Evolutionary conservation across 2,329 filamentous ascomycete genomes (phyloP), one percentile per base, ranked within the genome.

Genomic region (Calonectria pseudoturangicola): DNA sequence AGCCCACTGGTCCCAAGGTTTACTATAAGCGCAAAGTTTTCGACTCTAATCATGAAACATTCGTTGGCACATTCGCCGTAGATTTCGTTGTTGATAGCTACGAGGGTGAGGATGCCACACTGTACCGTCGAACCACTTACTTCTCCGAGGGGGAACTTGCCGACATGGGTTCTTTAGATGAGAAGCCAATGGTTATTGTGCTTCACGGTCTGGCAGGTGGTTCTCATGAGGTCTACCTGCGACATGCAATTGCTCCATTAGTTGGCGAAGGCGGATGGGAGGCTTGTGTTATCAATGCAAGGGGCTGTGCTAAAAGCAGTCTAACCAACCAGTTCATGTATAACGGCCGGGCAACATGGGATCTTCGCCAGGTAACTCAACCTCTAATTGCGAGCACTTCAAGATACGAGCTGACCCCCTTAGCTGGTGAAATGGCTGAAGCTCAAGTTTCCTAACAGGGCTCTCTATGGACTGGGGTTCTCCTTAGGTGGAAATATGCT

Each of bases 261-360:
- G 85, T 95, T 5, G 88, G 89, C 2, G 87, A 91, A n/a, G 89
- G 91, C 8, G 89, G 90, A 8, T 99, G 96, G 95, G 95, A 96
- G 79, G 94, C 93, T 6, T 96, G 95, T 77, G 97, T 99, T 0
- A 90, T 99, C 62, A 99, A 98, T 82, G 93, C 94, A 3, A 89
- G 97, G 72, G 97, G 97, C n/a, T 99, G 97, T 81, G 95, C 96
- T 0, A 90, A 92, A 75, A 95, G 93, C 74, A 94, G 94, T 81
- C 93, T 98, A 78, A 97, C 95, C 2, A 97, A 91, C 27, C 92
- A 93, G 39, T 89, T 97, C 33, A 87, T 99, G 4, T 99, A 98
- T 86, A 99, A 99, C 84, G 96, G 95, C 1, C 92, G 96, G 64
- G 94, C 97, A 8, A 99, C 97, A 0, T 98, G 96, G 95, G 97